A percentile compares a stretch with the other conserved stretches of the same genome.
phyloP scores from a whole-genome alignment of 169 alveolate genomes.

The Theileria parva region DNA sequence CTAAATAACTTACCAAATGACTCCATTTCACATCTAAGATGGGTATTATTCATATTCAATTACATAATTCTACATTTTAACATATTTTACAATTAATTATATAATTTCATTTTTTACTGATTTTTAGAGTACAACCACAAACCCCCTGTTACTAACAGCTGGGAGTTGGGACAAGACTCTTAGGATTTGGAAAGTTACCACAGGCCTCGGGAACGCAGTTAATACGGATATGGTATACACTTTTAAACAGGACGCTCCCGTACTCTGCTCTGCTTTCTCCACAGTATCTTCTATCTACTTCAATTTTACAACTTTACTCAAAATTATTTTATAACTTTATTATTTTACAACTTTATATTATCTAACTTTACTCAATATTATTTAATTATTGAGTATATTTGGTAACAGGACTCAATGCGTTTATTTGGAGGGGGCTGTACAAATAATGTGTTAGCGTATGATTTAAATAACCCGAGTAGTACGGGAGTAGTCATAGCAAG shows the following conservation, averaged over 20 bases:
- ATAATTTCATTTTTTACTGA: too few relatives aligned
- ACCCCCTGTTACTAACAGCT: slow-evolving; percentile 63
- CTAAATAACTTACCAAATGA: slow-evolving; percentile 61
- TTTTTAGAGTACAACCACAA: slow-evolving; percentile 31
- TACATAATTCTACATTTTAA: neutral
- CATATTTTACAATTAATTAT: too few relatives aligned
- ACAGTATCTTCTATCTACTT: slow-evolving; percentile 19
- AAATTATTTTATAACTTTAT: too few relatives aligned
- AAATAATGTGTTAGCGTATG: slow-evolving; percentile 58
- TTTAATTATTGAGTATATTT: too few relatives aligned
- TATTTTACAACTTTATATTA: too few relatives aligned
- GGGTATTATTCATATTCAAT: slow-evolving; percentile 29
- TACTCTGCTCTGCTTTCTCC: slow-evolving; percentile 48
- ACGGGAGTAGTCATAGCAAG: slow-evolving; percentile 58
- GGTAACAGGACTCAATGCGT: slow-evolving; percentile 37
- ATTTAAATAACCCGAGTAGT: slow-evolving; percentile 37
- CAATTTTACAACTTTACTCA: too few relatives aligned
- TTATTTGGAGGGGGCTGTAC: slow-evolving; percentile 65
- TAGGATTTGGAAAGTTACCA: slow-evolving; percentile 49
- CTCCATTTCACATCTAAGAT: slow-evolving; percentile 63
- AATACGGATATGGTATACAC: slow-evolving; percentile 35
- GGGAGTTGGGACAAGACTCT: slow-evolving; percentile 69
- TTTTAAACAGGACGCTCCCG: slow-evolving; percentile 61
- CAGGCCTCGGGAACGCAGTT: slow-evolving; percentile 25
- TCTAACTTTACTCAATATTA: too few relatives aligned